Percentiles rank a stretch among this genome's conserved stretches.
phyloP scores from a whole-genome alignment of 2,329 filamentous ascomycete species.

The Epichloe sibirici region DNA sequence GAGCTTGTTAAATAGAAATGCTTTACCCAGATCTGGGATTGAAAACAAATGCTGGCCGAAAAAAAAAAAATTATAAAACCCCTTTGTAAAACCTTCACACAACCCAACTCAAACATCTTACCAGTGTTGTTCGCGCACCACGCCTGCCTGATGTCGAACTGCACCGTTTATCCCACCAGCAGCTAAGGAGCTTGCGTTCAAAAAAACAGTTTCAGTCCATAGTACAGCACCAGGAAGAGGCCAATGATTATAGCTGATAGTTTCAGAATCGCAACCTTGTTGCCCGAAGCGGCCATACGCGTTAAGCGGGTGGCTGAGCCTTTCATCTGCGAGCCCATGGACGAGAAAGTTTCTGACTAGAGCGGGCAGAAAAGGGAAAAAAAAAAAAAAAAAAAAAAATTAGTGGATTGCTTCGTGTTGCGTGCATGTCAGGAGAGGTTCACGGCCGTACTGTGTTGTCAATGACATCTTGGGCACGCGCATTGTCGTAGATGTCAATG shows the following conservation, averaged over 20 bases:
- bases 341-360: constrained; percentile 81
- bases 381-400: background rate
- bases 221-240: constrained; percentile 63
- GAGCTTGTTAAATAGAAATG: background rate
- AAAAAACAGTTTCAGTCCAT: constrained; percentile 53
- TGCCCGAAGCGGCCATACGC: constrained; percentile 82
- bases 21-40: background rate
- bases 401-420: background rate
- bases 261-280: constrained; percentile 84
- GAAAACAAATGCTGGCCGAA: background rate
- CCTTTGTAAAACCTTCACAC: background rate
- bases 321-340: constrained; percentile 70
- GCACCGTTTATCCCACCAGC: background rate
- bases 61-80: background rate
- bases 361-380: background rate
- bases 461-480: constrained; percentile 75
- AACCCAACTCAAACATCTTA: background rate
- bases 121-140: background rate
- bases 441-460: constrained; percentile 60
- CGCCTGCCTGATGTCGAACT: background rate
- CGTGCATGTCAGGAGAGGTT: background rate
- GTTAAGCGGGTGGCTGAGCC: constrained; percentile 72
- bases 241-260: constrained; percentile 72
- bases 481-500: constrained; percentile 95
- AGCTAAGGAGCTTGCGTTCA: constrained; percentile 16